Base-by-base conservation (phyloP, 805 yeast genomes). In the Teunomyces gatunensis region DNA sequence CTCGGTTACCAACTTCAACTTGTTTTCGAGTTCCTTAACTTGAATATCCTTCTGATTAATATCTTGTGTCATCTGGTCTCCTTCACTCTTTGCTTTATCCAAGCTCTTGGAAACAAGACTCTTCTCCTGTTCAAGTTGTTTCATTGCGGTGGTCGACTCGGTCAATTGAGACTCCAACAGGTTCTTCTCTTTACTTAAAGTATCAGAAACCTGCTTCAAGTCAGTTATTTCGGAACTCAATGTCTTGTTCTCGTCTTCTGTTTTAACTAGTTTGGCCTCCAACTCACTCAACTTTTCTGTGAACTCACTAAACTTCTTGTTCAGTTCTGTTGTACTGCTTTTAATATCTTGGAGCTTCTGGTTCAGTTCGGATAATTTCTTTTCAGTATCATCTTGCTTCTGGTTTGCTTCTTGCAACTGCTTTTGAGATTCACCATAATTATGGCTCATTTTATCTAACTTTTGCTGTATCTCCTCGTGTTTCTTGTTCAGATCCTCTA, bases 121-220 rank as follows among this genome's bases (percentile, higher is more conserved):
- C 33, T 46, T 42, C 10, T 35, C 32, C 10, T 13, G 10, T 34
- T 45, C 41, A 13, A 50, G 34, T 10, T 32, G 48, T 39, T 11
- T 25, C 13, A 25, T 34, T 13, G n/a, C 23, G 35, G 30, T 20
- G 30, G 11, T 30, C 32, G 47, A 27, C n/a, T 32, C 29, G 7
- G 37, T 47, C 42, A 5, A 45, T 30, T 34, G 37, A 28, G 42
- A 20, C 33, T 46, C 51, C 12, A 41, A 45, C 12, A 27, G 20
- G 46, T 27, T 30, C 17, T 33, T 13, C 30, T 28, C 27, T 27
- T 36, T 7, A 4, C 11, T n/a, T 12, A 18, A n/a, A 3, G 43
- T 39, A 12, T 41, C 25, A n/a, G 42, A 28, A 11, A 29, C 25
- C 1, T 37, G 13, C 10, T 20, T 37, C 5, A 37, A 12, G 13